Conservation (phyloP, 2,329 filamentous ascomycete genomes). For the Xylariaceae sp. region DNA sequence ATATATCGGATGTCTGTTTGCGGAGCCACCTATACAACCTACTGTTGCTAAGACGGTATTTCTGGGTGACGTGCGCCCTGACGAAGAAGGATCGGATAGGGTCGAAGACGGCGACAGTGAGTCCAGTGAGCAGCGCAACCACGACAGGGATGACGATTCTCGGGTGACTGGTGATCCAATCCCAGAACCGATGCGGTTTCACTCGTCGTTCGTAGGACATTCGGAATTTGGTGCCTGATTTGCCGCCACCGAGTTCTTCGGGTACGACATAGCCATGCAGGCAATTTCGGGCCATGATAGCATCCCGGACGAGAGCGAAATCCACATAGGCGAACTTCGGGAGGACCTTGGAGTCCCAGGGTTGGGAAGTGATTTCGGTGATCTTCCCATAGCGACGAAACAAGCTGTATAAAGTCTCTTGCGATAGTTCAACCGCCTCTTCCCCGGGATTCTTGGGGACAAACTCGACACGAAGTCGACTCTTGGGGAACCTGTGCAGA, state of each 20-base stretch:
- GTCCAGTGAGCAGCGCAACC: constrained; percentile 77
- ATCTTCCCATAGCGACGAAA: constrained; percentile 93
- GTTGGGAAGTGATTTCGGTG: constrained; percentile 78
- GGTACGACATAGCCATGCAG: constrained; percentile 80
- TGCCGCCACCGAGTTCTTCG: constrained; percentile 72
- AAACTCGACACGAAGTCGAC: constrained; percentile 81
- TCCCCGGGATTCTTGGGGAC: constrained; percentile 72
- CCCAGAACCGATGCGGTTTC: constrained; percentile 78
- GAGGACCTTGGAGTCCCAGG: constrained; percentile 81
- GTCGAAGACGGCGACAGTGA: constrained; percentile 90
- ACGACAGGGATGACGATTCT: constrained; percentile 83
- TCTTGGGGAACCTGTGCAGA: constrained; percentile 78
- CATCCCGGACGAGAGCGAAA: constrained; percentile 72
- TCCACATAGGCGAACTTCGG: constrained; percentile 81
- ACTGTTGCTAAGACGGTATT: constrained; percentile 74
- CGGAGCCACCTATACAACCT: constrained; percentile 80
- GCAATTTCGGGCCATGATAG: constrained; percentile 89
- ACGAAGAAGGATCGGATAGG: constrained; percentile 94
- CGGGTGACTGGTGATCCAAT: constrained; percentile 86
- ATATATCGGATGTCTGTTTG: constrained; percentile 67
- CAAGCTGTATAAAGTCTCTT: constrained; percentile 83
- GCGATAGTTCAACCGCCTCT: constrained; percentile 75
- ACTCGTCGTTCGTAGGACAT: constrained; percentile 81
- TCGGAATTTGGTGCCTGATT: constrained; percentile 73
- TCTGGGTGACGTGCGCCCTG: constrained; percentile 80